Percentiles rank a stretch among this genome's conserved stretches.
These are phyloP conservation scores for Warburgia ugandensis DNA, from an alignment of 164 flowering plant species.

Conservation along the genomic window DNA sequence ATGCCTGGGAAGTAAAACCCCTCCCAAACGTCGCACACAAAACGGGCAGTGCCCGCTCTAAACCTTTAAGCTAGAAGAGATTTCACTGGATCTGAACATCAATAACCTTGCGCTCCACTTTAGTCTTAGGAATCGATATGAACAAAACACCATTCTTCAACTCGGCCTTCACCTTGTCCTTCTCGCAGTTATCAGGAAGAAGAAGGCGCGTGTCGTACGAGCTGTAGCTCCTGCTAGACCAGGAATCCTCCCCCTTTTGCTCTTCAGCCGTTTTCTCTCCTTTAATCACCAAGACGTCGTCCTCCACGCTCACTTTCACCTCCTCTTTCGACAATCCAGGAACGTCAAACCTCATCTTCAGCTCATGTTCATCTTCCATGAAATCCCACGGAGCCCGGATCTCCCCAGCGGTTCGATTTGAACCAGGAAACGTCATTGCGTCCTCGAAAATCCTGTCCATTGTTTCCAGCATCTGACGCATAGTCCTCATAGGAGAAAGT, in stretches of 20 bases:
- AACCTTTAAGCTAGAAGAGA: not conserved
- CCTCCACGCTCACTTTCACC: slow-evolving; percentile 61
- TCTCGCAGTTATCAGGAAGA: slow-evolving; percentile 47
- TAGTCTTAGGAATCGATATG: slow-evolving; percentile 53
- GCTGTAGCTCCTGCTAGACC: slow-evolving; percentile 36
- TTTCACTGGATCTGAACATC: slow-evolving; percentile 54
- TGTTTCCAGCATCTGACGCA: slow-evolving; percentile 73
- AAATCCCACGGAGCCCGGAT: slow-evolving; percentile 74
- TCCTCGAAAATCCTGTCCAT: slow-evolving; percentile 76
- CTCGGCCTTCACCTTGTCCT: slow-evolving; percentile 74
- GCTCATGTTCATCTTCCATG: slow-evolving; percentile 51
- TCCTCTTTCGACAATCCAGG: slow-evolving; percentile 43
- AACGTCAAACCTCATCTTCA: slow-evolving; percentile 75
- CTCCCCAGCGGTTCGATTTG: slow-evolving; percentile 12
- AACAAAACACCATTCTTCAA: slow-evolving; percentile 46
- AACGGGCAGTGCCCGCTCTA: not conserved
- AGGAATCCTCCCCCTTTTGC: slow-evolving; percentile 24
- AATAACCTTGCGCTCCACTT: slow-evolving; percentile 53
- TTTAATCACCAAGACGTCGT: slow-evolving; percentile 48
- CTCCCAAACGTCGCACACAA: not conserved
- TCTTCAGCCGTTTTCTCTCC: slow-evolving; percentile 43
- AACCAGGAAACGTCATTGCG: slow-evolving; percentile 26
- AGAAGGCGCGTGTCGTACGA: slow-evolving; percentile 44
- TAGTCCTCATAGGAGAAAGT: slow-evolving; percentile 59
- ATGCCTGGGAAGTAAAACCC: too few species aligned